Base-by-base conservation (phyloP, 2,329 filamentous ascomycete genomes). In the Colletotrichum melonis region DNA sequence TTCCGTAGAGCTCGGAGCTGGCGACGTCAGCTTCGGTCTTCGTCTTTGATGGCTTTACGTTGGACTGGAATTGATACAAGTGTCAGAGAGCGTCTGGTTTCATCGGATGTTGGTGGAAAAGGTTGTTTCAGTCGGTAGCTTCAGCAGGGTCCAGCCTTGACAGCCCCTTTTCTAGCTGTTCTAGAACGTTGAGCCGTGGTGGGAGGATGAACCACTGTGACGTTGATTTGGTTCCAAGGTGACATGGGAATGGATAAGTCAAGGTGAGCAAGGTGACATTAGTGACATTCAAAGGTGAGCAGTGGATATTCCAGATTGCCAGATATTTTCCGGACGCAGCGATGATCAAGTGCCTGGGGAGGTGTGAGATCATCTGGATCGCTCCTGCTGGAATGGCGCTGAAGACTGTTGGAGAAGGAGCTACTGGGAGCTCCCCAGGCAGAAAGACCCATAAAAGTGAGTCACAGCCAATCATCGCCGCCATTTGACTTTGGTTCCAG, bases 71-170 rank as follows among this genome's bases (percentile, higher is more conserved):
- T 52, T 52, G 52, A 30, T 62, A 56, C 46, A 22, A 14, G 54
- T 57, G 59, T 65, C 60, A 64, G 60, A 69, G 26, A 24, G 35
- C 49, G 22, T 22, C 60, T 57, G 67, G 67, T 69, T 69, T 69
- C 67, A 69, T 65, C 60, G 67, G 24, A 69, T 69, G 24, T 52
- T 28, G 67, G n/a, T 28, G 26, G 24, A n/a, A 56, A 63, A 49
- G 52, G 4, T 11, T 69, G 67, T 69, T 65, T 69, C 67, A 69
- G 60, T 49, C 35, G 32, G 57, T 24, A 32, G 46, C 22, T 24
- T 22, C 7, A 22, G 52, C 19, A 35, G 24, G 35, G 24, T 9
- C 32, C 19, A n/a, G 38, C 11, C 11, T 35, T 35, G 32, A 35
- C 32, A 35, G 32, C 26, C 24, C 63, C 52, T 28, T 14, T 9